A percentile compares a stretch with the other conserved stretches of the same genome.
Evolutionary conservation across 805 yeast genomes (phyloP).

Genomic region (Candida fluviatilis): DNA sequence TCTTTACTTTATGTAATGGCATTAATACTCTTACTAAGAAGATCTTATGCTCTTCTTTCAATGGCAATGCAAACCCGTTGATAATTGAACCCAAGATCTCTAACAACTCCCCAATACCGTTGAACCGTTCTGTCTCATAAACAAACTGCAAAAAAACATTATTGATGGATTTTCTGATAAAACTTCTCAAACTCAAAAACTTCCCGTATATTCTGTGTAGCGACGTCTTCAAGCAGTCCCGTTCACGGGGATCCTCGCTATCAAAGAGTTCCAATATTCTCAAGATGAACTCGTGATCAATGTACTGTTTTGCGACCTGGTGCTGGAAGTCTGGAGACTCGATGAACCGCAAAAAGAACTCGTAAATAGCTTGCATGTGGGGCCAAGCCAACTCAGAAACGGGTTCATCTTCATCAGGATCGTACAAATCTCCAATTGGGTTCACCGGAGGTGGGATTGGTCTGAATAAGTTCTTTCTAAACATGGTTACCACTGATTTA

Average conservation of each 20-base stretch:
- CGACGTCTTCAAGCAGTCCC: constrained; percentile 93
- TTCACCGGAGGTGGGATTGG: constrained; percentile 98
- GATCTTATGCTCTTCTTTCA: constrained; percentile 94
- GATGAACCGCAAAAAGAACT: constrained; percentile 85
- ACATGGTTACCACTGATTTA: constrained; percentile 83
- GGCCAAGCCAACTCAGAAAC: constrained; percentile 97
- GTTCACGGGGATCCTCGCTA: constrained; percentile 93
- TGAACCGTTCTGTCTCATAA: constrained; percentile 93
- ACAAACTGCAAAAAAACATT: constrained; percentile 90
- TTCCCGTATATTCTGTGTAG: constrained; percentile 95
- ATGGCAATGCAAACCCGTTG: constrained; percentile 95
- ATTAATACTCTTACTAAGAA: constrained; percentile 81
- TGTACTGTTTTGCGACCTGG: constrained; percentile 86
- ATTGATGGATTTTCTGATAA: constrained; percentile 85
- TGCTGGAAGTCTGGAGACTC: constrained; percentile 95
- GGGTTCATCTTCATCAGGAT: constrained; percentile 99
- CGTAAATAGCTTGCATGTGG: constrained; percentile 96
- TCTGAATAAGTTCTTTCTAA: constrained; percentile 81
- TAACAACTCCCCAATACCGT: constrained; percentile 90
- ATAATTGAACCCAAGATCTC: constrained; percentile 95
- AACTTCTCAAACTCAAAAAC: constrained; percentile 82
- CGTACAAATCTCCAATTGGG: constrained; percentile 93
- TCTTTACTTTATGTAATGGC: constrained; percentile 89
- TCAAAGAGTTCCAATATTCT: constrained; percentile 85
- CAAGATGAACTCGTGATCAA: constrained; percentile 86